These are phyloP conservation scores for Dendrothele bispora DNA, from an alignment of 768 basidiomycete species.

Conservation along the genomic window DNA sequence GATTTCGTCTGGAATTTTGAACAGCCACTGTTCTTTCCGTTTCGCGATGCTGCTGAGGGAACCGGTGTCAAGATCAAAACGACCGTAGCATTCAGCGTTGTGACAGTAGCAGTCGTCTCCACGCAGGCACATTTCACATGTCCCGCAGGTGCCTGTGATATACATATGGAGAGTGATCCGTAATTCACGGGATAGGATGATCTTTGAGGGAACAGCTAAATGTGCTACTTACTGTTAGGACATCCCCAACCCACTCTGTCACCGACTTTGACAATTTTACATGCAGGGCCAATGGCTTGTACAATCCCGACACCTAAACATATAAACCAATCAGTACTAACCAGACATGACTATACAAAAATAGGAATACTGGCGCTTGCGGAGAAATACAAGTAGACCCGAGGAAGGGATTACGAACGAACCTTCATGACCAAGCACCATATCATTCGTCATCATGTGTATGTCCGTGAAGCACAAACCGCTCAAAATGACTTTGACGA, in stretches of 20 bases:
- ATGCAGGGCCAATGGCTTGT: slow-evolving; percentile 25
- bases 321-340: neutral
- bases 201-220: too few relatives aligned
- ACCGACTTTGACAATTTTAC: slow-evolving; percentile 19
- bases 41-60: slow-evolving; percentile 34
- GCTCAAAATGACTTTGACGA: slow-evolving; percentile 2
- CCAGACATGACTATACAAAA: neutral
- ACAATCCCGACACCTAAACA: slow-evolving; percentile 25
- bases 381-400: too few relatives aligned
- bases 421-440: slow-evolving; percentile 42
- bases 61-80: slow-evolving; percentile 28
- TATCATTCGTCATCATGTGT: slow-evolving; percentile 28
- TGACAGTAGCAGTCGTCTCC: slow-evolving; percentile 29
- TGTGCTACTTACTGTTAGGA: slow-evolving; percentile 27
- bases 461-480: slow-evolving; percentile 40
- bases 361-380: too few relatives aligned
- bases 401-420: too few relatives aligned
- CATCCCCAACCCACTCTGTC: slow-evolving; percentile 38
- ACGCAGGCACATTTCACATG: slow-evolving; percentile 31
- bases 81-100: slow-evolving; percentile 10
- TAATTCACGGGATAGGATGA: too few relatives aligned
- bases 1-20: slow-evolving; percentile 30
- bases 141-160: too few relatives aligned
- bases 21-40: slow-evolving; percentile 32
- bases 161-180: too few relatives aligned